Conservation (phyloP, 129 eudicot genomes). For the Tagetes erecta region DNA sequence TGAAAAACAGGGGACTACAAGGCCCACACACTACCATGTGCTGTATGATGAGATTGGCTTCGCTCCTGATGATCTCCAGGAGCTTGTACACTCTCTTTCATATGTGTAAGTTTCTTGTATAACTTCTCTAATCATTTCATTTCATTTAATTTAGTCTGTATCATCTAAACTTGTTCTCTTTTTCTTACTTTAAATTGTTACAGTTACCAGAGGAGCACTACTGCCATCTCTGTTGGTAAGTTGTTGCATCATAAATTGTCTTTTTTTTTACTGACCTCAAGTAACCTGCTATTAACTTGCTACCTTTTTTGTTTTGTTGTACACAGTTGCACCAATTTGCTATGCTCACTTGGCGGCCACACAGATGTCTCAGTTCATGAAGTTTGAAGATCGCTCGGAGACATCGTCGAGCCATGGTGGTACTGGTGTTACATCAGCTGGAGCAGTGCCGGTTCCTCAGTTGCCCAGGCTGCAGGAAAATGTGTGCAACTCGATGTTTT, state of each 20-base stretch:
- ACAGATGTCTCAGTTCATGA: slow-evolving; percentile 70
- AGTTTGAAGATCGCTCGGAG: slow-evolving; percentile 65
- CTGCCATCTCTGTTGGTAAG: slow-evolving; percentile 89
- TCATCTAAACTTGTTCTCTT: neutral
- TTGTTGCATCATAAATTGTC: no score
- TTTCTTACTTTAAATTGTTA: slow-evolving; percentile 7
- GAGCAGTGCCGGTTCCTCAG: slow-evolving; percentile 55
- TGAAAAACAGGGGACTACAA: slow-evolving; percentile 64
- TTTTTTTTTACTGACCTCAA: no score
- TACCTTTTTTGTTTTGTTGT: neutral
- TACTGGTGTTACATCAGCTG: slow-evolving; percentile 50
- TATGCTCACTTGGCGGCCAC: slow-evolving; percentile 84
- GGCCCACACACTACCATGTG: slow-evolving; percentile 91
- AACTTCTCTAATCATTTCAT: neutral
- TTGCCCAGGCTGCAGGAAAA: slow-evolving; percentile 50
- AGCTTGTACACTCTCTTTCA: slow-evolving; percentile 72
- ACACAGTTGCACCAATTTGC: slow-evolving; percentile 66
- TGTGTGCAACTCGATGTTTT: slow-evolving; percentile 70
- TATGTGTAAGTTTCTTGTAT: slow-evolving; percentile 64
- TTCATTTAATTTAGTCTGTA: neutral
- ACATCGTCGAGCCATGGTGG: slow-evolving; percentile 71
- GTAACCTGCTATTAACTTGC: neutral
- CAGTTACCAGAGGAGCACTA: slow-evolving; percentile 93
- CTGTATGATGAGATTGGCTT: slow-evolving; percentile 76
- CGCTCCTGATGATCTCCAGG: slow-evolving; percentile 77